Conservation (phyloP, 2,329 filamentous ascomycete genomes). For the Dothiorella sarmentorum region DNA sequence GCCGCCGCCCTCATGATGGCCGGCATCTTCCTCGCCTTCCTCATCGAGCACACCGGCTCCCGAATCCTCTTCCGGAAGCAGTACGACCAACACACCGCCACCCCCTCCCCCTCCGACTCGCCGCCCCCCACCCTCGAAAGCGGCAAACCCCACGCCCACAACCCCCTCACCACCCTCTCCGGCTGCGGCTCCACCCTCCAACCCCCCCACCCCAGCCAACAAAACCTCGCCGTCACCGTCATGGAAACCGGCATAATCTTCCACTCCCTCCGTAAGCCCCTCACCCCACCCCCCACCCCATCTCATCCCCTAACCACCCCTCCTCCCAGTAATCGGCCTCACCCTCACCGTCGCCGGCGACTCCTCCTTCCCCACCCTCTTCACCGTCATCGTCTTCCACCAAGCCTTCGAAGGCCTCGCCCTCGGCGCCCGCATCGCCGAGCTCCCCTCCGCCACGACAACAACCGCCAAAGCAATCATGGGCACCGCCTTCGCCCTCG, state of each 20-base stretch:
- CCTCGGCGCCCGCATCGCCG: conserved; percentile 67
- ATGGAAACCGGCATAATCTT: conserved; percentile 73
- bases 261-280: conserved; percentile 57
- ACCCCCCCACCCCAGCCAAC: neutral
- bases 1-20: conserved; percentile 71
- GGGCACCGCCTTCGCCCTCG: conserved; percentile 62
- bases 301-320: neutral
- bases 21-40: conserved; percentile 68
- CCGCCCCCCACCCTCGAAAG: conserved; percentile 17
- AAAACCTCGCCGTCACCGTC: conserved; percentile 50
- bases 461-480: conserved; percentile 56
- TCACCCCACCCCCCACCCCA: conserved; percentile 37
- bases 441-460: conserved; percentile 40
- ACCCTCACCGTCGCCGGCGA: conserved; percentile 56
- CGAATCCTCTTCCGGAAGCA: neutral
- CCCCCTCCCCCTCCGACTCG: neutral
- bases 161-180: conserved; percentile 45
- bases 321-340: conserved; percentile 53
- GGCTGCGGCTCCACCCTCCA: neutral
- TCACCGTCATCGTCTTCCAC: conserved; percentile 69
- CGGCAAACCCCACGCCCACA: neutral
- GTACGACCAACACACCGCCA: neutral
- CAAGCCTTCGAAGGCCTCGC: conserved; percentile 77
- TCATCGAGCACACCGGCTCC: conserved; percentile 62
- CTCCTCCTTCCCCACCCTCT: conserved; percentile 50